Conservation (phyloP, 2,329 filamentous ascomycete species). For the Penicillium sp. region DNA sequence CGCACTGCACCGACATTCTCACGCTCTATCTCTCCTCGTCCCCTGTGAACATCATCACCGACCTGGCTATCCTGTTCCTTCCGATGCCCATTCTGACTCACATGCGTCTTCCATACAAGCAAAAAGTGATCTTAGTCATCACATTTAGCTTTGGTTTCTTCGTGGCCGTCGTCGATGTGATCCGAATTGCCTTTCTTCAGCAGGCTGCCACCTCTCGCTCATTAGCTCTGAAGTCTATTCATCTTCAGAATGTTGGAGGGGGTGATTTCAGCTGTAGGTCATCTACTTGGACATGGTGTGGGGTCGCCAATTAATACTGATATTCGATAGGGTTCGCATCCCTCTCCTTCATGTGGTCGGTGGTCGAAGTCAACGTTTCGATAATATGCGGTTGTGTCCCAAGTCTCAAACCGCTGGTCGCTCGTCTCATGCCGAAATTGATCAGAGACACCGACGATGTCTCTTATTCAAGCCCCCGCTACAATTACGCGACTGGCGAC, state of each 20-base stretch:
- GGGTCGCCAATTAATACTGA: conserved; percentile 4
- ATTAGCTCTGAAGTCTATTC: conserved; percentile 26
- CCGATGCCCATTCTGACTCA: conserved; percentile 84
- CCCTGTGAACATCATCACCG: conserved; percentile 87
- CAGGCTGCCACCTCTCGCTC: conserved; percentile 55
- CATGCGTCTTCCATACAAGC: conserved; percentile 78
- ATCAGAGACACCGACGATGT: conserved; percentile 49
- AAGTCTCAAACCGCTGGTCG: conserved; percentile 79
- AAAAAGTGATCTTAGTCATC: conserved; percentile 81
- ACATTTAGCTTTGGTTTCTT: conserved; percentile 87
- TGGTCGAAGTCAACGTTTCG: conserved; percentile 84
- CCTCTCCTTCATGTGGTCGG: conserved; percentile 88
- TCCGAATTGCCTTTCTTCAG: conserved; percentile 87
- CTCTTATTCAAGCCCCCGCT: conserved; percentile 15
- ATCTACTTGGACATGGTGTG: neutral
- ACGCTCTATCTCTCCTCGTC: conserved; percentile 70
- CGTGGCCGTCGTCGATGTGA: conserved; percentile 80
- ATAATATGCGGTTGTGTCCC: conserved; percentile 92
- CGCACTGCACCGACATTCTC: conserved; percentile 60
- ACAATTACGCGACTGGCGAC: conserved; percentile 9
- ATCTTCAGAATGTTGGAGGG: conserved; percentile 39
- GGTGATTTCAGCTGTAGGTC: conserved; percentile 55
- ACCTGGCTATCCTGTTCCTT: conserved; percentile 79
- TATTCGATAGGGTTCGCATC: conserved; percentile 71
- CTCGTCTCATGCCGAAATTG: conserved; percentile 57